Evolutionary conservation across 345 rosid genomes (phyloP).

Genomic region (Syzygium aqueum): DNA sequence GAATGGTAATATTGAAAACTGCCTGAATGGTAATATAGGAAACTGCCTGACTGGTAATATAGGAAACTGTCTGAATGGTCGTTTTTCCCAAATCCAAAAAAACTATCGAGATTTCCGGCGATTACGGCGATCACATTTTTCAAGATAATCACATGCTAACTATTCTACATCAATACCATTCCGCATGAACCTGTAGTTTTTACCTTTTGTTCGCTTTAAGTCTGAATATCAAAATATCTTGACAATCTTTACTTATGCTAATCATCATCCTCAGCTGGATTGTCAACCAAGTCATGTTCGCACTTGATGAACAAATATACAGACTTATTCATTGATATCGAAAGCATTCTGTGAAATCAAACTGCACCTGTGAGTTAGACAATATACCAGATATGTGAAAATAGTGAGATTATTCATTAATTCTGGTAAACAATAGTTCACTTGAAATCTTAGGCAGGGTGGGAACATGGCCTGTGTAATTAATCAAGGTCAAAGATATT

Average conservation of each 20-base stretch:
- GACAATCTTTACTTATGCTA: background rate
- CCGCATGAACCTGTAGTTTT: background rate
- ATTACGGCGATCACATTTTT: no score
- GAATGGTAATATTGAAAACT: no score
- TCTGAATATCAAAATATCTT: background rate
- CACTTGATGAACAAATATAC: background rate
- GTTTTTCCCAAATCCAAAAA: no score
- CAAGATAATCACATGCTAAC: no score
- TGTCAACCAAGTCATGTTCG: background rate
- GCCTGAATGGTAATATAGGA: no score
- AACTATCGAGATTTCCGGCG: no score
- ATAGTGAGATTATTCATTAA: background rate
- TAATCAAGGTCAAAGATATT: background rate
- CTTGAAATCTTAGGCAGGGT: background rate
- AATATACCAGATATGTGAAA: background rate
- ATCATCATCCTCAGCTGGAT: background rate
- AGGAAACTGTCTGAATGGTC: no score
- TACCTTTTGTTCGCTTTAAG: background rate
- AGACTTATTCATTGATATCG: background rate
- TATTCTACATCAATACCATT: no score
- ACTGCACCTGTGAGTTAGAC: background rate
- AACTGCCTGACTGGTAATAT: no score
- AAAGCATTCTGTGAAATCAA: background rate
- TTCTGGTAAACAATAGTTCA: background rate
- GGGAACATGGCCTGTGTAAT: background rate